Conservation (phyloP, 2,329 filamentous ascomycete genomes). For the Colletotrichum orchidophilum region DNA sequence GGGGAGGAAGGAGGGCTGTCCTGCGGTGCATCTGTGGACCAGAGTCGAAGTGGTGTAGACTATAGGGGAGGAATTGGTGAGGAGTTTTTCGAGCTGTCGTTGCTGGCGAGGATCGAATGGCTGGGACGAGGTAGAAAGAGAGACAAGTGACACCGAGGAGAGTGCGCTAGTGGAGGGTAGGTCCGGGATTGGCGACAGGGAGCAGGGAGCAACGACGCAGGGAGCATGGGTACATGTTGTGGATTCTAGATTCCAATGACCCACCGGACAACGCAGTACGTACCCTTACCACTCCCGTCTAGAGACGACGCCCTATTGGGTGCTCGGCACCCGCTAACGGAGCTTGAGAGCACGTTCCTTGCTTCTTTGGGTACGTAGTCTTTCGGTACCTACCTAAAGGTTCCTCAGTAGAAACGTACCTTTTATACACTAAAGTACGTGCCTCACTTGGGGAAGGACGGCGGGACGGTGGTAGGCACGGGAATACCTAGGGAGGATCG, state of each 20-base stretch:
- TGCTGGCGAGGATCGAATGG: slow-evolving; percentile 27
- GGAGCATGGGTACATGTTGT: slow-evolving; percentile 15
- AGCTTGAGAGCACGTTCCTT: slow-evolving; percentile 4
- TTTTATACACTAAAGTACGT: background rate
- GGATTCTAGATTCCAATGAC: background rate
- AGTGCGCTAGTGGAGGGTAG: slow-evolving; percentile 22
- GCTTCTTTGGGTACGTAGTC: slow-evolving; percentile 2
- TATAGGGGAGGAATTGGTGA: slow-evolving; percentile 29
- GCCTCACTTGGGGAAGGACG: slow-evolving; percentile 15
- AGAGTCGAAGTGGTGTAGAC: slow-evolving; percentile 11
- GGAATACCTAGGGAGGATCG: slow-evolving; percentile 9
- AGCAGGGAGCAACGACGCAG: slow-evolving; percentile 8
- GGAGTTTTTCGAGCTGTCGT: slow-evolving; percentile 31
- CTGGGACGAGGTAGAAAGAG: slow-evolving; percentile 27
- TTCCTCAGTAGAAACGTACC: background rate
- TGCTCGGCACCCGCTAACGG: slow-evolving; percentile 10
- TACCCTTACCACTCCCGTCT: slow-evolving; percentile 17
- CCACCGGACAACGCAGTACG: slow-evolving; percentile 13
- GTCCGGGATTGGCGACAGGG: slow-evolving; percentile 27
- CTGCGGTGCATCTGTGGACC: slow-evolving; percentile 13
- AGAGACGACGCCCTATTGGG: slow-evolving; percentile 4
- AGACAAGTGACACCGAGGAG: slow-evolving; percentile 31
- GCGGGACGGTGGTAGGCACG: background rate
- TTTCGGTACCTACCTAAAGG: background rate
- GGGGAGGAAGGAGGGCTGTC: slow-evolving; percentile 15